Base-by-base conservation (phyloP, 495 filamentous ascomycete species). In the Penicillium herquei region DNA sequence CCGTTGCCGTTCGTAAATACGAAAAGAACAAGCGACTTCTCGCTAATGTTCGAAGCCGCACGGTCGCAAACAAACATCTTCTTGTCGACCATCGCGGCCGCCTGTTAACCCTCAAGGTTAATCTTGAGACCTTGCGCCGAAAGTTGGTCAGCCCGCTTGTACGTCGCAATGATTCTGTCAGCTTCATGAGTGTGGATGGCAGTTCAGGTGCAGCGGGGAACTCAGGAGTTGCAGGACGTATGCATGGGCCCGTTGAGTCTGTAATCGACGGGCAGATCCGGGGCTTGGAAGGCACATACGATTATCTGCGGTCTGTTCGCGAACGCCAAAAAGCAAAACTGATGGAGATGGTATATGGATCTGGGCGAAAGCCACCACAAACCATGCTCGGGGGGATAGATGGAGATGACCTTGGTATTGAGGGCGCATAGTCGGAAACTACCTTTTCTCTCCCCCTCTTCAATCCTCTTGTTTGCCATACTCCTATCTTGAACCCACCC, bases 131-230 rank as follows among this genome's bases (percentile, higher is more conserved):
- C 1, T 70, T 95, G 49, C 77, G 92, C 18, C 75, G 84, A 35
- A 92, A 91, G 62, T 77, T 96, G 18, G 86, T 96, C 12, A 88
- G 84, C 39, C 92, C 92, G 18, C 77, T 96, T 1, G 86, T 96
- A 14, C 75, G 90, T 39, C 81, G 80, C 47, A 85, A 86, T 55
- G 81, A 84, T 50, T 77, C 76, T 0, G 69, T 77, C 17, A 73
- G 71, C 41, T 73, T 76, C 33, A 63, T 68, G 7, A 72, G 77
- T 21, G 70, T 74, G 14, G 50, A 67, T 1, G 64, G 65, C 39
- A 51, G 54, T 14, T 52, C 60, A 4, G 44, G 54, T 32, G 66
- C 62, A 8, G 51, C 60, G 14, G 63, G 63, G 17, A 83, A 83
- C 52, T 49, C 51, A 1, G 50, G 51, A 2, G 44, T 46, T 16